A percentile compares a stretch with the other conserved stretches of the same genome.
phyloP scores from a whole-genome alignment of 805 yeast genomes.

The Clavispora carvajalis region DNA sequence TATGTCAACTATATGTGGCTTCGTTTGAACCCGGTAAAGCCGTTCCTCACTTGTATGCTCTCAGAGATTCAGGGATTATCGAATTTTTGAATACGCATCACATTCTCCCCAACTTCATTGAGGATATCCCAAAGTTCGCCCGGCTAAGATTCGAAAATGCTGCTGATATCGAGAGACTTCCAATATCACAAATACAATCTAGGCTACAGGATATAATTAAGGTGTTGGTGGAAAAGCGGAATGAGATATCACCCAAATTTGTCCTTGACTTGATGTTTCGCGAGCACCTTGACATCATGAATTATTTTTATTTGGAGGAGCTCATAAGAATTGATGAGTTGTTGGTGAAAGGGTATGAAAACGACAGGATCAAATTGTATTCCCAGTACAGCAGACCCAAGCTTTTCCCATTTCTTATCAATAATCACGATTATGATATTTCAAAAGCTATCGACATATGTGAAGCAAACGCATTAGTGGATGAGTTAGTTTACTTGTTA shows the following conservation, averaged over 20 bases:
- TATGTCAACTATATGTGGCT: conserved; percentile 52
- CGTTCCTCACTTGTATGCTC: conserved; percentile 52
- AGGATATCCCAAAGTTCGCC: conserved; percentile 49
- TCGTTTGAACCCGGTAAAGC: conserved; percentile 59
- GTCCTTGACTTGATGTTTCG: conserved; percentile 45
- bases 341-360: conserved; percentile 53
- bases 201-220: conserved; percentile 42
- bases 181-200: conserved; percentile 36
- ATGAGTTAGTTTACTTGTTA: conserved; percentile 75
- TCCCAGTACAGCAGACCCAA: conserved; percentile 53
- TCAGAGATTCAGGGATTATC: conserved; percentile 52
- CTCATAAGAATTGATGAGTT: conserved; percentile 54
- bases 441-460: conserved; percentile 67
- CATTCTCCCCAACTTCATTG: conserved; percentile 46
- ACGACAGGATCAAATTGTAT: conserved; percentile 60
- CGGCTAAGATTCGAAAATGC: conserved; percentile 31
- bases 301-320: conserved; percentile 60
- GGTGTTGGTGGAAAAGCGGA: conserved; percentile 57
- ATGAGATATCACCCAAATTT: conserved; percentile 53
- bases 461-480: conserved; percentile 44
- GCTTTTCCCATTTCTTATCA: conserved; percentile 58
- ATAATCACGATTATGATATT: conserved; percentile 59
- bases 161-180: conserved; percentile 33
- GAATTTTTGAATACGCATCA: conserved; percentile 59
- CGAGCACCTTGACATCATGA: conserved; percentile 42